These are phyloP conservation scores for Cajanus cajan DNA, from an alignment of 306 rosid species.

Conservation along the genomic window DNA sequence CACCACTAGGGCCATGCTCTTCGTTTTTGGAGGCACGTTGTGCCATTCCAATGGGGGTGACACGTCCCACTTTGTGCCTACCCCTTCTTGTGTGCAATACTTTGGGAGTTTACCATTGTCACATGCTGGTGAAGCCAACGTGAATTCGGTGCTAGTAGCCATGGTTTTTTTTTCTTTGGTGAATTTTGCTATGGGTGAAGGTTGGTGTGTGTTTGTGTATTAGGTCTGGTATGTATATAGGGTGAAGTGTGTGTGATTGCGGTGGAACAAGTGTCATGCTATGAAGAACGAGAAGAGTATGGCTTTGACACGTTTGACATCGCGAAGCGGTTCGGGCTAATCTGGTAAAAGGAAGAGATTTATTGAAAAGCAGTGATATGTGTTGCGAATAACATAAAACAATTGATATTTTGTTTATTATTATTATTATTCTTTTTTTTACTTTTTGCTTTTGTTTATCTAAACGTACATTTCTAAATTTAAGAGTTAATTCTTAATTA, in stretches of 20 bases:
- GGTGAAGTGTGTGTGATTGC: neutral
- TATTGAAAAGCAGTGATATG: neutral
- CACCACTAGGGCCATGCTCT: slow-evolving; percentile 27
- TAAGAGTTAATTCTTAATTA: neutral
- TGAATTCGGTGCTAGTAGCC: neutral
- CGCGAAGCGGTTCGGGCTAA: neutral
- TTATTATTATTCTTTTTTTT: too few species aligned
- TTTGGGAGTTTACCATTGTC: slow-evolving; percentile 17
- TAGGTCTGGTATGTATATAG: neutral
- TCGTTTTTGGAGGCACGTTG: slow-evolving; percentile 26
- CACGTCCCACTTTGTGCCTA: slow-evolving; percentile 29
- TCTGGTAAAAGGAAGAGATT: neutral
- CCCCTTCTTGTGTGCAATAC: slow-evolving; percentile 25
- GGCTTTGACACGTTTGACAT: slow-evolving; percentile 22
- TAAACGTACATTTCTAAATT: too few species aligned
- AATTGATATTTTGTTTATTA: neutral
- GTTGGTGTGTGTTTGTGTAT: neutral
- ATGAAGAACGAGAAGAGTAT: neutral
- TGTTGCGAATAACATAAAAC: neutral
- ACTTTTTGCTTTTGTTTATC: too few species aligned
- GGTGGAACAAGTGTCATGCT: slow-evolving; percentile 20
- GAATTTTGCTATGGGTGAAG: neutral
- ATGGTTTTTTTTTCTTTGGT: too few species aligned
- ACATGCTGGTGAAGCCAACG: neutral
- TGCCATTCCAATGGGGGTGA: slow-evolving; percentile 31